phyloP scores from a whole-genome alignment of 345 rosid genomes.

The Psidium guajava region DNA sequence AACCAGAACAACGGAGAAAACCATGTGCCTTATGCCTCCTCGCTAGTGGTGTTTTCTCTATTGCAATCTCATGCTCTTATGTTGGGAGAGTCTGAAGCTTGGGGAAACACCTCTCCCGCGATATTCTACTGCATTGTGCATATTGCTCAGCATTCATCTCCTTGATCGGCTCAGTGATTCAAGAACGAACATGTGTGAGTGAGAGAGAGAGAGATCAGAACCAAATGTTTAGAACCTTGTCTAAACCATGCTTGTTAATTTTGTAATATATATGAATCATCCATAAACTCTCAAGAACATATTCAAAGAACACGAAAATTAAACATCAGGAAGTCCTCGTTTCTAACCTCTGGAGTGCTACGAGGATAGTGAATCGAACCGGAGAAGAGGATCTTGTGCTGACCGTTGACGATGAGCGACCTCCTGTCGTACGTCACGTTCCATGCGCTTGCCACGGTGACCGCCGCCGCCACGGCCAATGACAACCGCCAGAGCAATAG shows the following conservation, averaged over 20 bases:
- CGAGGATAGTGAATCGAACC: slow-evolving; percentile 40
- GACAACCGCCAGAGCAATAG: background rate
- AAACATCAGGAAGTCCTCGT: background rate
- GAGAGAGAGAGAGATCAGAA: no score
- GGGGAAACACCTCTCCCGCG: background rate
- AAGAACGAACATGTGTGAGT: background rate
- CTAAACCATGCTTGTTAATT: no score
- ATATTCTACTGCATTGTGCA: no score
- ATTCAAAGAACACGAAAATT: background rate
- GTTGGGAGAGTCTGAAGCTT: background rate
- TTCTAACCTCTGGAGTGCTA: slow-evolving; percentile 27
- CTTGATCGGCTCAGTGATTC: background rate
- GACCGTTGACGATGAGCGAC: slow-evolving; percentile 24
- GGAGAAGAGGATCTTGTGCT: slow-evolving; percentile 20
- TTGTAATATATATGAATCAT: background rate
- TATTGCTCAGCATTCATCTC: background rate
- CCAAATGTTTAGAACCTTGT: no score
- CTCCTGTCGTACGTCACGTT: slow-evolving; percentile 25
- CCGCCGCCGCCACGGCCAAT: background rate
- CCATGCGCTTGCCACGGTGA: background rate
- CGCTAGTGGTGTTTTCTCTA: background rate
- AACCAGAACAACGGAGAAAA: background rate
- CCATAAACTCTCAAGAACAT: background rate
- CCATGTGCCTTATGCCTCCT: background rate
- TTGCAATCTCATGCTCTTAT: background rate